Base-by-base conservation (phyloP, 1,284 basidiomycete species). In the Nidula niveotomentosa region DNA sequence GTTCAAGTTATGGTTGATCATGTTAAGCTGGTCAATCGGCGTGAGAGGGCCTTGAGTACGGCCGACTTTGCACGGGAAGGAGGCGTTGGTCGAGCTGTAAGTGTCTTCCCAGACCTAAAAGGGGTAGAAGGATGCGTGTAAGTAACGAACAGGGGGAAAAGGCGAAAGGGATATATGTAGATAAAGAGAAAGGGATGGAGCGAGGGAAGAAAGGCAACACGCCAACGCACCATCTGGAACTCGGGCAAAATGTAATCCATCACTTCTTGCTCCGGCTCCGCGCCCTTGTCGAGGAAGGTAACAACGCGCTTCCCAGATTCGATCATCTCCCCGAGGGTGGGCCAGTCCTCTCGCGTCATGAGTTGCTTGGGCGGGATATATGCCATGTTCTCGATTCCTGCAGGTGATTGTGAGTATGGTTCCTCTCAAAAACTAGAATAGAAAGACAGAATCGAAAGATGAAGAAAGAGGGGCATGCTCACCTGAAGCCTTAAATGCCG, bases 91-190 rank as follows among this genome's bases (percentile, higher is more conserved):
- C 34, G 85, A 80, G 62, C 82, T 82, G 68, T 84, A 89, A 0
- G 88, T 84, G 51, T 86, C 86, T 71, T 93, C 90, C 86, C 88
- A 92, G 51, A 92, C 76, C 79, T 90, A 76, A 23, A 6, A 8
- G 13, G 39, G 41, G 23, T 2, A 51, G 51, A 8, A 5, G 41
- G 12, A 6, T 13, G 7, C 12, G 13, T 13, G 3, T 18, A 5
- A n/a, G 18, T 15, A 8, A 6, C 4, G 9, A 15, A n/a, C n/a
- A 3, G 8, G 33, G 13, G 13, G 17, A 41, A 41, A 41, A 17
- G 39, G 13, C 13, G 39, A 41, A 17, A 41, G 39, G 39, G 3
- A 41, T 15, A 41, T 12, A 41, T 41, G 12, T 2, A 41, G 15
- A 41, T 23, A 41, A 2, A 41, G 37, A 41, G 37, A 41, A 41